These are phyloP conservation scores for Tetraselmis chui DNA, from an alignment of 139 green algal species.

Conservation along the genomic window DNA sequence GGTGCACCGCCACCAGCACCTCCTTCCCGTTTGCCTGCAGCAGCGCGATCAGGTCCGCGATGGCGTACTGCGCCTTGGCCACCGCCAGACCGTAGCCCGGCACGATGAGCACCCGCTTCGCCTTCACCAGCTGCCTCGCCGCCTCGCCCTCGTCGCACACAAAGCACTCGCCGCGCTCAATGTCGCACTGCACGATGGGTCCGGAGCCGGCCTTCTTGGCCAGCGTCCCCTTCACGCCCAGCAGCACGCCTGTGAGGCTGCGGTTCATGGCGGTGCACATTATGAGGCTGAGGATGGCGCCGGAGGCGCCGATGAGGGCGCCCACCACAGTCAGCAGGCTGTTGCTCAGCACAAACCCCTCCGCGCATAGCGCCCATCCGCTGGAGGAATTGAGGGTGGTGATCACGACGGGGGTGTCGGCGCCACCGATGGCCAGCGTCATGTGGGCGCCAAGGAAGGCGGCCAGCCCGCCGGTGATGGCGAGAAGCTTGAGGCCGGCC, in stretches of 20 bases:
- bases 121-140: background rate
- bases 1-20: conserved; percentile 53
- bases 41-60: conserved; percentile 50
- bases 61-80: conserved; percentile 70
- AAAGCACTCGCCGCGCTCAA: background rate
- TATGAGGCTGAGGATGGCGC: conserved; percentile 26
- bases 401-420: conserved; percentile 88
- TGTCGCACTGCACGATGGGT: background rate
- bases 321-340: conserved; percentile 63
- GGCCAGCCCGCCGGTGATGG: conserved; percentile 39
- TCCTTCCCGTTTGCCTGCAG: conserved; percentile 16
- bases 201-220: background rate
- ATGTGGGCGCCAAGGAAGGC: conserved; percentile 75
- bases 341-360: conserved; percentile 84
- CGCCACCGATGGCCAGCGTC: conserved; percentile 75
- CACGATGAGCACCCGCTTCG: conserved; percentile 67
- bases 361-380: conserved; percentile 80
- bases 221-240: conserved; percentile 33
- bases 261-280: conserved; percentile 73
- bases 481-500: background rate
- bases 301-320: conserved; percentile 78
- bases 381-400: conserved; percentile 75
- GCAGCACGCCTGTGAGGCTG: conserved; percentile 76
- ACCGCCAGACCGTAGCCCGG: conserved; percentile 85
- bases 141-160: background rate